Conservation (phyloP, 768 basidiomycete genomes). For the Cubamyces lactineus region DNA sequence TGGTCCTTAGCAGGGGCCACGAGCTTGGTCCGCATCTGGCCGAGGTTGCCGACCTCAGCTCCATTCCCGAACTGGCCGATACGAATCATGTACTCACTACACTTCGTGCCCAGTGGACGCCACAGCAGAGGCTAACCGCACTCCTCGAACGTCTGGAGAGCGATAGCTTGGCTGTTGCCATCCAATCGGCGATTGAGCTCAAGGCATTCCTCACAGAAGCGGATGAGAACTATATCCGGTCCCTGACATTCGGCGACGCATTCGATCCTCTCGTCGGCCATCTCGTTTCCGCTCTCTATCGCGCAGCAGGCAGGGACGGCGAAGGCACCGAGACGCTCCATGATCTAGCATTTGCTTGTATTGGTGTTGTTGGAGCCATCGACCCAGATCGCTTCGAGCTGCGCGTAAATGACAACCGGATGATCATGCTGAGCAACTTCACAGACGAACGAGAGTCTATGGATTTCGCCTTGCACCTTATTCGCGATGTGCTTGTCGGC, state of each 20-base stretch:
- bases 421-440: slow-evolving; percentile 83
- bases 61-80: slow-evolving; percentile 64
- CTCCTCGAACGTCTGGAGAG: slow-evolving; percentile 75
- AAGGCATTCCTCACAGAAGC: slow-evolving; percentile 60
- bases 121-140: slow-evolving; percentile 57
- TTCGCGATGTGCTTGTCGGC: slow-evolving; percentile 82
- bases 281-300: slow-evolving; percentile 66
- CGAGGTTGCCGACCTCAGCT: slow-evolving; percentile 79
- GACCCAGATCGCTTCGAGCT: slow-evolving; percentile 93
- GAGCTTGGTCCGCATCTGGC: slow-evolving; percentile 60
- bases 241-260: slow-evolving; percentile 78
- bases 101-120: slow-evolving; percentile 53
- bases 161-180: slow-evolving; percentile 79
- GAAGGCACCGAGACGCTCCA: slow-evolving; percentile 72
- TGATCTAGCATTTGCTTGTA: slow-evolving; percentile 81
- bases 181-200: slow-evolving; percentile 77
- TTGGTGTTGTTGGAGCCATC: slow-evolving; percentile 89
- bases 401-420: slow-evolving; percentile 55
- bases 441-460: slow-evolving; percentile 75
- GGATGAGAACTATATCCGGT: slow-evolving; percentile 55
- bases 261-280: slow-evolving; percentile 80
- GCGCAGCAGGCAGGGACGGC: slow-evolving; percentile 75
- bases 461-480: slow-evolving; percentile 83
- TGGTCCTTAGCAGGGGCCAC: slow-evolving; percentile 66
- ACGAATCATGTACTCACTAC: slow-evolving; percentile 46